phyloP scores from a whole-genome alignment of 345 rosid genomes.

The Populus alba region DNA sequence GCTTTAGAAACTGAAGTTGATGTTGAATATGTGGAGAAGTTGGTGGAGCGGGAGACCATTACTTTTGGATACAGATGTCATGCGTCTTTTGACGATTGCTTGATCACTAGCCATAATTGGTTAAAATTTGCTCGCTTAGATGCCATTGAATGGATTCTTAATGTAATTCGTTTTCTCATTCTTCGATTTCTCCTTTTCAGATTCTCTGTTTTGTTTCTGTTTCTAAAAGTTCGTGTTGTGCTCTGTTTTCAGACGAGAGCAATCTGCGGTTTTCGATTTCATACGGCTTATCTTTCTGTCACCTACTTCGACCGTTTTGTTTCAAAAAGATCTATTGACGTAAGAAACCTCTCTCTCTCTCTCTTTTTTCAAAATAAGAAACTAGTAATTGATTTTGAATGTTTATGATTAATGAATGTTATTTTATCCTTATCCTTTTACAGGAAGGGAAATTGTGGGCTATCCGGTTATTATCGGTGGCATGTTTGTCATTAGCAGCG shows the following conservation, averaged over 20 bases:
- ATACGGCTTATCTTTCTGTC: constrained; percentile 67
- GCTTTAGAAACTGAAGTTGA: constrained; percentile 33
- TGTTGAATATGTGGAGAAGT: constrained; percentile 32
- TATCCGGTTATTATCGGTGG: constrained; percentile 60
- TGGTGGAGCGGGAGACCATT: constrained; percentile 36
- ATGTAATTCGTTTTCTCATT: constrained; percentile 36
- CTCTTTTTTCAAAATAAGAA: too few relatives aligned
- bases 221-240: background rate
- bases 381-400: background rate
- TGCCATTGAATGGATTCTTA: constrained; percentile 78
- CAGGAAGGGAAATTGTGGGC: constrained; percentile 78
- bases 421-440: background rate
- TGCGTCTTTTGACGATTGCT: constrained; percentile 16
- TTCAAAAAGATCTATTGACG: constrained; percentile 55
- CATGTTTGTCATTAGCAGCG: constrained; percentile 77
- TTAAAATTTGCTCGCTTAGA: constrained; percentile 46
- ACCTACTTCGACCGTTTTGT: constrained; percentile 72
- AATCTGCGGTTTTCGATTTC: constrained; percentile 57
- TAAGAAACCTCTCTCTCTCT: constrained; percentile 17
- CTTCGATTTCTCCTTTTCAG: background rate
- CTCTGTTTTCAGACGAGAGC: constrained; percentile 47
- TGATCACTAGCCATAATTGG: constrained; percentile 18
- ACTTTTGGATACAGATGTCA: constrained; percentile 21
- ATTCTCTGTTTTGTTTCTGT: background rate
- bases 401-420: constrained; percentile 4